Base-by-base conservation (phyloP, 1,139 yeast genomes). In the Saccharomyces pastorianus region DNA sequence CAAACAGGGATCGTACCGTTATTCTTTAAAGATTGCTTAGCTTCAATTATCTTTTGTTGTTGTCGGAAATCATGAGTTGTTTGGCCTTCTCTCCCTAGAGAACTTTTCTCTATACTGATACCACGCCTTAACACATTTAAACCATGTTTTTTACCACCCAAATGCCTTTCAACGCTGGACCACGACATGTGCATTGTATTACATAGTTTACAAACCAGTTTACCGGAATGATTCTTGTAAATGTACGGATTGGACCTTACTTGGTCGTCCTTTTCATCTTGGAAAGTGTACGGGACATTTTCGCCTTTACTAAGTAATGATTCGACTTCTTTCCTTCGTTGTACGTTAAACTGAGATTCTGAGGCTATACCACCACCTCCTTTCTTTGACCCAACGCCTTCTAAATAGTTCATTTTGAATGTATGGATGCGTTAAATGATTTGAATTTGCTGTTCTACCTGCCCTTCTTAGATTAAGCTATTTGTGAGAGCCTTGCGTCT, bases 311-410 rank as follows among this genome's bases (percentile, higher is more conserved):
- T 58, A 14, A 84, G 68, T 51, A 84, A 73, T 58, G 82, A 83
- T 51, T 79, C 78, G 23, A 83, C 77, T 52, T 87, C 73, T 53
- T 78, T 76, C 54, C 80, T 72, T 50, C 84, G 73, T 55, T 82
- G 82, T 6, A 79, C 77, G 60, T 83, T 82, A 7, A 82, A 72
- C 62, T 82, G 85, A 31, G 80, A 79, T 44, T 73, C 69, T 26
- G 82, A 84, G 1, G 88, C 88, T 17, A 84, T 72, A 3, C 86
- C 88, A 58, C 88, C 89, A 50, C 72, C 64, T 42, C 79, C 79
- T 57, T 75, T 74, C 61, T 76, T 76, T 1, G 78, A 74, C n/a
- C 79, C 79, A 4, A 75, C 78, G 59, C 78, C 64, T 59, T 75
- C 74, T 53, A 73, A 76, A 57, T 74, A 75, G 55, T 75, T 78